Percentiles rank a stretch among this genome's conserved stretches.
Conservation (phyloP, 805 yeast genomes). For the Wickerhamiella alocasiicola region DNA sequence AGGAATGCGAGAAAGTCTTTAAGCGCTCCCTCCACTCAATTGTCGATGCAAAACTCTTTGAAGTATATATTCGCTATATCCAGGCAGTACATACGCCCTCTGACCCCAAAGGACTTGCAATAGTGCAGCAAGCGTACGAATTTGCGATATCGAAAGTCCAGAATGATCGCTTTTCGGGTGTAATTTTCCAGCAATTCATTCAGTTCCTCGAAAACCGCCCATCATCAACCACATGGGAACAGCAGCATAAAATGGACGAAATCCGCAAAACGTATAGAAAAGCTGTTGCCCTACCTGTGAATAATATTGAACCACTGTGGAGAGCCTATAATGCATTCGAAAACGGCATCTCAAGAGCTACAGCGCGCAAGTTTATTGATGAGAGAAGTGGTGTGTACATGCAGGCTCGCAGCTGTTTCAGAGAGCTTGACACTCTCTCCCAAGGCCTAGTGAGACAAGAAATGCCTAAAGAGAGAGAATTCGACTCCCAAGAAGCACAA, state of each 20-base stretch:
- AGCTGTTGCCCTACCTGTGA: constrained; percentile 63
- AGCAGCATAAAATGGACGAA: constrained; percentile 65
- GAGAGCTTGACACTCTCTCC: constrained; percentile 54
- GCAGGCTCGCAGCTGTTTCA: constrained; percentile 69
- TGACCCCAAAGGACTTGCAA: not conserved
- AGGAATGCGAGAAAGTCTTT: constrained; percentile 53
- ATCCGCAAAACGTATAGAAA: constrained; percentile 61
- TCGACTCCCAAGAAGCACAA: constrained; percentile 21
- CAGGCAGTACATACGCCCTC: constrained; percentile 52
- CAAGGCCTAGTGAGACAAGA: constrained; percentile 34
- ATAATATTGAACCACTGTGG: constrained; percentile 70
- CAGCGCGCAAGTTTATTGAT: constrained; percentile 73
- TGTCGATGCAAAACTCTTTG: constrained; percentile 59
- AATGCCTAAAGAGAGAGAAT: constrained; percentile 24
- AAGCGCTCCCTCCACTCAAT: constrained; percentile 49
- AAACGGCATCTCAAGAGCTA: constrained; percentile 54
- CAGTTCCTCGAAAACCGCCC: constrained; percentile 62
- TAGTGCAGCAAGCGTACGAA: constrained; percentile 61
- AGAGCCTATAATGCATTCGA: constrained; percentile 71
- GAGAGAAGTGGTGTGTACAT: constrained; percentile 76
- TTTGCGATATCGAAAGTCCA: constrained; percentile 72
- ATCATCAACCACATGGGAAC: constrained; percentile 53
- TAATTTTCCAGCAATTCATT: constrained; percentile 74
- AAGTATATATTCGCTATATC: constrained; percentile 64
- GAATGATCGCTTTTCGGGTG: constrained; percentile 55